A percentile compares a stretch with the other conserved stretches of the same genome.
Conservation (phyloP, 2,329 filamentous ascomycete genomes). For the Cercospora sesami region DNA sequence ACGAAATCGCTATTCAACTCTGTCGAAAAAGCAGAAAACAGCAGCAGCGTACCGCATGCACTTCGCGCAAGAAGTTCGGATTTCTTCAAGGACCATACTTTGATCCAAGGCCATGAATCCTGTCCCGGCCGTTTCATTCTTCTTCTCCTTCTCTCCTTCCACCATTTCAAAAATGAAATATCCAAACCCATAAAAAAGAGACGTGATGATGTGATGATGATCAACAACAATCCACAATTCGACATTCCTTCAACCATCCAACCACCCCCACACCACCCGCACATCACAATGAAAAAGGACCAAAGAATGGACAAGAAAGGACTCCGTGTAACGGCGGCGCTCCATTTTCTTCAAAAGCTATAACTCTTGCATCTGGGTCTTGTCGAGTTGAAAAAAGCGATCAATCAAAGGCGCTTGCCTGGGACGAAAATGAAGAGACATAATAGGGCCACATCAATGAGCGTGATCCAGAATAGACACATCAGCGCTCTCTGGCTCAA, state of each 20-base stretch:
- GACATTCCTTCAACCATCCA: background rate
- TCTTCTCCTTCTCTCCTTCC: background rate
- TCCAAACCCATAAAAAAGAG: background rate
- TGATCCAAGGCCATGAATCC: background rate
- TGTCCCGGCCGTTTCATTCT: background rate
- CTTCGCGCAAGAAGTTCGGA: background rate
- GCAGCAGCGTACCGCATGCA: background rate
- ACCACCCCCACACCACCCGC: background rate
- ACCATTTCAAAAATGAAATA: background rate
- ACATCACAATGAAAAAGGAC: background rate
- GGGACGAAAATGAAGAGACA: conserved; percentile 94
- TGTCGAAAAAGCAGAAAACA: background rate
- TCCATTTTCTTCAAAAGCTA: background rate
- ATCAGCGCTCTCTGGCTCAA: conserved; percentile 80
- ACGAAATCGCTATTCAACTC: background rate
- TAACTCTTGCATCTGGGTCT: background rate
- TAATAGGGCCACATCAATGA: conserved; percentile 79
- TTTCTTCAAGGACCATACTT: background rate
- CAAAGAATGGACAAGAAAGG: background rate
- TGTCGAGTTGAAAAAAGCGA: background rate
- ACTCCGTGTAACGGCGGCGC: background rate
- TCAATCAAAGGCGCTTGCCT: conserved; percentile 69
- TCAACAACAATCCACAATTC: background rate
- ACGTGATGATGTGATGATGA: background rate
- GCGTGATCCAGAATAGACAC: conserved; percentile 71